phyloP scores from a whole-genome alignment of 129 eudicot genomes.

The Centaurea solstitialis region DNA sequence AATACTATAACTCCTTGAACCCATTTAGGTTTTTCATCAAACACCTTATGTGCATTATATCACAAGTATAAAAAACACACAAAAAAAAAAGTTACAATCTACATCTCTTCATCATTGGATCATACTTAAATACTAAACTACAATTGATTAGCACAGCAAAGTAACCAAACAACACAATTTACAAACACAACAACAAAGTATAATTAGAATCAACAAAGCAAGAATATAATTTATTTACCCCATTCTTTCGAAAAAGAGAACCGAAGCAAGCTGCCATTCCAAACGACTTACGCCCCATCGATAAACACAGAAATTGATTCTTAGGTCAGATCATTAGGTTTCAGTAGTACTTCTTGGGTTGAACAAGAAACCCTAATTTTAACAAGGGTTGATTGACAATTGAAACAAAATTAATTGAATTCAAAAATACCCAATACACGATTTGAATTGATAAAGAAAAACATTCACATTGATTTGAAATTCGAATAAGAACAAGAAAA shows the following conservation, averaged over 20 bases:
- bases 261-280: constrained; percentile 55
- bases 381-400: constrained; percentile 26
- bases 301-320: background rate
- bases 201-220: background rate
- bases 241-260: constrained; percentile 50
- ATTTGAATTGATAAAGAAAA: background rate
- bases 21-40: constrained; percentile 20
- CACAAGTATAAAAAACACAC: background rate
- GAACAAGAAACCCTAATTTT: constrained; percentile 37
- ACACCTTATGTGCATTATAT: constrained; percentile 22
- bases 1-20: constrained; percentile 3
- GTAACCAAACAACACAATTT: background rate
- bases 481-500: no score
- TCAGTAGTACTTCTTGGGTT: constrained; percentile 24
- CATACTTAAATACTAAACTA: background rate
- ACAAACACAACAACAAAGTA: background rate
- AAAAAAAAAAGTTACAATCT: background rate
- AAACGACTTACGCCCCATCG: constrained; percentile 1
- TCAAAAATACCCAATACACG: constrained; percentile 11
- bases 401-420: constrained; percentile 13
- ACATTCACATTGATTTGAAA: background rate
- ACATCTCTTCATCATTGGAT: background rate
- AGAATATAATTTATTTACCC: constrained; percentile 31
- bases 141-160: background rate
- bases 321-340: constrained; percentile 21